Conservation (phyloP, 768 basidiomycete species). For the Pulveroboletus sp. region DNA sequence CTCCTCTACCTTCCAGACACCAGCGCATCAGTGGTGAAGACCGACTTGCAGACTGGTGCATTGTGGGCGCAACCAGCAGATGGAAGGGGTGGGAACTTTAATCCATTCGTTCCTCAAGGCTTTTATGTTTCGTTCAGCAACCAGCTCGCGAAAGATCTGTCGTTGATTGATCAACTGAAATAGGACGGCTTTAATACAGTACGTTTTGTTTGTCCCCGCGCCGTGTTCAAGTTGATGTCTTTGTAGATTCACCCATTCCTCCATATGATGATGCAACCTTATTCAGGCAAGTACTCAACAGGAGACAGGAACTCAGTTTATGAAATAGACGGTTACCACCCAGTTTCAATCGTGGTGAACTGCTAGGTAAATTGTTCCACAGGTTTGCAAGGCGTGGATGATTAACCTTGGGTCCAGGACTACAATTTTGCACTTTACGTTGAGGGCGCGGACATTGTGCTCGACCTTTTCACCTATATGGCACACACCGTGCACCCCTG, state of each 20-base stretch:
- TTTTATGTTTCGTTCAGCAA: slow-evolving; percentile 65
- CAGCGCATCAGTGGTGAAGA: slow-evolving; percentile 42
- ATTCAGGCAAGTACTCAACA: slow-evolving; percentile 20
- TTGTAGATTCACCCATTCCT: slow-evolving; percentile 70
- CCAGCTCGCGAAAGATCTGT: slow-evolving; percentile 51
- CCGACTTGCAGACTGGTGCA: slow-evolving; percentile 45
- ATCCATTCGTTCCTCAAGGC: slow-evolving; percentile 62
- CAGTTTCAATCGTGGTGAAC: slow-evolving; percentile 53
- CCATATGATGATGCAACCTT: slow-evolving; percentile 55
- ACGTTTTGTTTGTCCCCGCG: neutral
- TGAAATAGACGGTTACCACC: slow-evolving; percentile 55
- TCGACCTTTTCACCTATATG: slow-evolving; percentile 63
- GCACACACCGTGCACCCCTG: slow-evolving; percentile 56
- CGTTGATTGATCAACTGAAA: slow-evolving; percentile 55
- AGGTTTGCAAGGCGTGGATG: too few species aligned
- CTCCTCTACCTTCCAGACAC: slow-evolving; percentile 43
- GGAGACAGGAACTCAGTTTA: slow-evolving; percentile 31
- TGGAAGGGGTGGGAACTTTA: slow-evolving; percentile 20
- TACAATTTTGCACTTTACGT: slow-evolving; percentile 62
- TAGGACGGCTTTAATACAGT: slow-evolving; percentile 44
- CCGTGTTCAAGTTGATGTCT: slow-evolving; percentile 21
- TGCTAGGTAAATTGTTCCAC: slow-evolving; percentile 30
- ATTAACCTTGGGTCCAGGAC: slow-evolving; percentile 36
- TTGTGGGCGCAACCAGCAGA: slow-evolving; percentile 37
- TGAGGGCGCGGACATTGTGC: slow-evolving; percentile 62